A percentile compares a stretch with the other conserved stretches of the same genome.
These are phyloP conservation scores for Leccinum barrowsii DNA, from an alignment of 768 basidiomycete species.

Conservation along the genomic window DNA sequence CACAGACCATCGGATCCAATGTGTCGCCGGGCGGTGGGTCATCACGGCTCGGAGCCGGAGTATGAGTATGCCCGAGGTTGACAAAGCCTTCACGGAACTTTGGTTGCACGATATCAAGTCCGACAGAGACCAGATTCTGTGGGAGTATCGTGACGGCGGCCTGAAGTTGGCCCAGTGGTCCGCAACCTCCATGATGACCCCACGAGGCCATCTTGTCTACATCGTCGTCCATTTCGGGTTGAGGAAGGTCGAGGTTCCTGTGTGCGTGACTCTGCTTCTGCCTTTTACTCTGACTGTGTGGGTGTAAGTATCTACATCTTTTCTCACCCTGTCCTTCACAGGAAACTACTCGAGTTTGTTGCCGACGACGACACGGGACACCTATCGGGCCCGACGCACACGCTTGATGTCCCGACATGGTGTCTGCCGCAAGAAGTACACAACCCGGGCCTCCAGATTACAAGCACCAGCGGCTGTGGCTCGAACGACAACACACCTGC, in stretches of 20 bases:
- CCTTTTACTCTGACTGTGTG: no score
- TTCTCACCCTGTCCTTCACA: not conserved
- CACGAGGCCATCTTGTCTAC: slow-evolving; percentile 12
- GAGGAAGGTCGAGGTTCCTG: slow-evolving; percentile 6
- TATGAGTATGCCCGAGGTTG: no score
- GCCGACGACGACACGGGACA: slow-evolving; percentile 16
- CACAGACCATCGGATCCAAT: slow-evolving; percentile 3
- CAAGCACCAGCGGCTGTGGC: not conserved
- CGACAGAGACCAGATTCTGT: slow-evolving; percentile 8
- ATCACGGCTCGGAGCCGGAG: not conserved
- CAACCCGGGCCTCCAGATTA: slow-evolving; percentile 7
- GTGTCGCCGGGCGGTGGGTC: slow-evolving; percentile 18
- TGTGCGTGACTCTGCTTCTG: slow-evolving; percentile 8
- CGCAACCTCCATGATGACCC: slow-evolving; percentile 4
- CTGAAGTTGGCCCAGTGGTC: slow-evolving; percentile 1
- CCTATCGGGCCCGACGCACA: slow-evolving; percentile 6
- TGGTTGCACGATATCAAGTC: slow-evolving; percentile 12
- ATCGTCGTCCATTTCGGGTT: slow-evolving; percentile 8
- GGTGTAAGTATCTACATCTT: no score
- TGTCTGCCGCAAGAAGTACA: slow-evolving; percentile 3
- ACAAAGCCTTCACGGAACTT: no score
- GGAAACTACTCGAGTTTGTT: slow-evolving; percentile 16
- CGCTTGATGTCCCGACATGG: slow-evolving; percentile 12
- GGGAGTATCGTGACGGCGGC: slow-evolving; percentile 8
- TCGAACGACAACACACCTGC: slow-evolving; percentile 2